Evolutionary conservation across 2,329 filamentous ascomycete genomes (phyloP), one percentile per base, ranked within the genome.

Genomic region (Talaromyces sp.): DNA sequence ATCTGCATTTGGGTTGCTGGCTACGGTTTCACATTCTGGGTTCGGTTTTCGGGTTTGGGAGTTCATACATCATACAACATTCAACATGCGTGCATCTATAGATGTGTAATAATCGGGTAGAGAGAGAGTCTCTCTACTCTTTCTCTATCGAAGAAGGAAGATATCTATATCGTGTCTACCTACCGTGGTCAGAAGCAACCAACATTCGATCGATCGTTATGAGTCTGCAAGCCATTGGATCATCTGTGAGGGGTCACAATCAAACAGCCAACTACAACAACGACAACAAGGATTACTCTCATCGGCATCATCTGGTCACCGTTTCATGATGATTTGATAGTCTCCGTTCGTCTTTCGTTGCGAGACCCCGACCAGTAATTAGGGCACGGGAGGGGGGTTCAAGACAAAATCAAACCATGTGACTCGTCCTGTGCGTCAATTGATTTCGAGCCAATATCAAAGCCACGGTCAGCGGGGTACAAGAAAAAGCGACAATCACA

Each of bases 341-440:
- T 9, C 45, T n/a, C 45, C 25, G 45, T 48, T 48, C n/a, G 17
- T 28, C 9, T 46, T 7, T 25, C 22, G 6, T 31, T 19, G 39
- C 10, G 25, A 43, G 40, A 5, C 40, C 19, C 40, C 15, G 40
- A 28, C 40, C 25, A 33, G 22, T 25, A 13, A 21, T 46, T 35
- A 48, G 45, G 45, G 45, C 45, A 48, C 45, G 45, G 45, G 45
- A 48, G 45, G 45, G 45, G 43, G n/a, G n/a, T n/a, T 46, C 43
- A 48, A 11, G 45, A 35, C 45, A 19, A 35, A 28, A 28, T 7
- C 28, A n/a, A 48, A 35, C 45, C 45, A 48, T 48, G 45, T 48
- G 45, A 48, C 43, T 45, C 15, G 17, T 17, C 25, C 41, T 15
- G 41, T 28, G 22, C 41, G 41, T 7, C 41, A 11, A 46, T 28